Percentiles rank a stretch among this genome's conserved stretches.
Conservation (phyloP, 106 monocot species). For the Allium cepa region DNA sequence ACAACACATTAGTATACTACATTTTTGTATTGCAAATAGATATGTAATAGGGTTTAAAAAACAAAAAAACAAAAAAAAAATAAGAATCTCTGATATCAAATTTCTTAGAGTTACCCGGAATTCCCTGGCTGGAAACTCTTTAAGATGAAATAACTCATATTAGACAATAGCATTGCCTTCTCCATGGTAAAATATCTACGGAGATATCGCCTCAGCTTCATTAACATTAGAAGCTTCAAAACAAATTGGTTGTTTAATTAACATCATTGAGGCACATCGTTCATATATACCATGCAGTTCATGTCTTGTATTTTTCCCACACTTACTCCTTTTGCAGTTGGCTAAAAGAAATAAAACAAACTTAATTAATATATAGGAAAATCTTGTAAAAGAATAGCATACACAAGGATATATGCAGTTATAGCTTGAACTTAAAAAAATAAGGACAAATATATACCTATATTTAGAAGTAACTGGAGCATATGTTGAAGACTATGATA, state of each 20-base stretch:
- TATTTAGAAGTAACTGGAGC: slow-evolving; percentile 34
- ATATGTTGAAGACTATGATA: slow-evolving; percentile 26
- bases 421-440: not conserved
- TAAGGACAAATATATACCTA: slow-evolving; percentile 29
- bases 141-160: slow-evolving; percentile 51
- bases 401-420: not conserved
- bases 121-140: slow-evolving; percentile 44
- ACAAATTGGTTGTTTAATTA: slow-evolving; percentile 16
- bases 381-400: not conserved
- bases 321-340: slow-evolving; percentile 25
- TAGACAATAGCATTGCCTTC: slow-evolving; percentile 52
- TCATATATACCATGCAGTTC: slow-evolving; percentile 55
- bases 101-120: slow-evolving; percentile 15
- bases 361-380: not conserved
- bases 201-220: slow-evolving; percentile 18
- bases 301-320: slow-evolving; percentile 30
- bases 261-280: slow-evolving; percentile 54
- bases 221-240: slow-evolving; percentile 2
- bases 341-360: slow-evolving; percentile 35
- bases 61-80: too few relatives aligned
- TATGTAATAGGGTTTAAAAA: too few relatives aligned
- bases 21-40: too few relatives aligned
- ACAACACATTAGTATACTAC: too few relatives aligned
- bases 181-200: slow-evolving; percentile 47
- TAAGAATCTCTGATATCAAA: not conserved